These are phyloP conservation scores for Alternaria novae-zelandiae DNA, from an alignment of 2,329 filamentous ascomycete genomes.

Conservation along the genomic window DNA sequence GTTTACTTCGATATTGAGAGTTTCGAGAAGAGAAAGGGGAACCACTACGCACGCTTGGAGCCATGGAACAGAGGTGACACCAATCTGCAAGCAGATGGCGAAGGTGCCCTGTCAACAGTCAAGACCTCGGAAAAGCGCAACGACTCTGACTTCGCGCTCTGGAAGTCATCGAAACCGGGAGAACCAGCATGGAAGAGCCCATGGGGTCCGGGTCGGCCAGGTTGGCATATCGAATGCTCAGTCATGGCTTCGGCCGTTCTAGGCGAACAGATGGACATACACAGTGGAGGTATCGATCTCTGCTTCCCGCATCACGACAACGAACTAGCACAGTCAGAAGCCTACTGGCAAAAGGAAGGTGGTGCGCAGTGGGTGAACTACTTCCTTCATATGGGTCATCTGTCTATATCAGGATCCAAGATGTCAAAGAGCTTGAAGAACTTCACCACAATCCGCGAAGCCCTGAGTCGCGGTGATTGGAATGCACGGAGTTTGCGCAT, in stretches of 20 bases:
- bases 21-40: constrained; percentile 78
- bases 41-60: constrained; percentile 83
- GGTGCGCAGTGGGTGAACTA: constrained; percentile 86
- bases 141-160: constrained; percentile 85
- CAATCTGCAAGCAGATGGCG: constrained; percentile 83
- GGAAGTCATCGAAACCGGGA: constrained; percentile 90
- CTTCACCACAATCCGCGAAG: constrained; percentile 90
- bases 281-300: constrained; percentile 90
- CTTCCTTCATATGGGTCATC: constrained; percentile 93
- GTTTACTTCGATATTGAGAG: constrained; percentile 92
- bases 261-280: constrained; percentile 85
- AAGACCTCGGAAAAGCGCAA: constrained; percentile 72
- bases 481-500: constrained; percentile 81
- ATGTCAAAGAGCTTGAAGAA: constrained; percentile 98
- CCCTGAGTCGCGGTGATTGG: constrained; percentile 71
- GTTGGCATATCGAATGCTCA: constrained; percentile 97
- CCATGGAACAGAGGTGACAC: constrained; percentile 87
- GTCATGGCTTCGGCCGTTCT: constrained; percentile 94
- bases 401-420: constrained; percentile 87
- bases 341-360: constrained; percentile 67
- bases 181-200: constrained; percentile 89
- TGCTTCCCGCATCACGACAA: constrained; percentile 83
- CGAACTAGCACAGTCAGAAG: constrained; percentile 87
- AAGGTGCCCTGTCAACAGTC: constrained; percentile 73
- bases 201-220: constrained; percentile 87